Conservation (phyloP, 164 flowering plant genomes). For the Vitis amurensis region DNA sequence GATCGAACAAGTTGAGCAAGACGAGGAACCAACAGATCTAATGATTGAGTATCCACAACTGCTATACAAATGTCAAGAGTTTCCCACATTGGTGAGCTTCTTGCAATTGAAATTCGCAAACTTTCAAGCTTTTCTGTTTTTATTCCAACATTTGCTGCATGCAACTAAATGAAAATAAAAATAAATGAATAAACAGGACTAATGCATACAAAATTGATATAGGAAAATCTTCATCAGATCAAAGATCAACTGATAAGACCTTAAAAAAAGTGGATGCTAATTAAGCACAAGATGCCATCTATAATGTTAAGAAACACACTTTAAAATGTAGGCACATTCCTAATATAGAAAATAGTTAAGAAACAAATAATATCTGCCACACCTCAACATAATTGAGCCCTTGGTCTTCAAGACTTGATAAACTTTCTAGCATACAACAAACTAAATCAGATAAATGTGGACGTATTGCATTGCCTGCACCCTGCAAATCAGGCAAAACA, state of each 20-base stretch:
- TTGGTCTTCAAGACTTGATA: slow-evolving; percentile 98
- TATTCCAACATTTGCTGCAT: slow-evolving; percentile 84
- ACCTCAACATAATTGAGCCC: slow-evolving; percentile 98
- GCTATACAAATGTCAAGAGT: slow-evolving; percentile 89
- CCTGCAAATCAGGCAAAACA: slow-evolving; percentile 41
- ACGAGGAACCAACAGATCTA: slow-evolving; percentile 85
- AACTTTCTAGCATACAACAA: slow-evolving; percentile 97
- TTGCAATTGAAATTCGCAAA: slow-evolving; percentile 88
- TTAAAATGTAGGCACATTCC: no score
- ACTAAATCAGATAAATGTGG: slow-evolving; percentile 91
- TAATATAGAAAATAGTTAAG: no score
- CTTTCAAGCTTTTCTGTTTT: slow-evolving; percentile 91
- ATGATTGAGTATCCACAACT: slow-evolving; percentile 65
- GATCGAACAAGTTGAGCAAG: slow-evolving; percentile 86
- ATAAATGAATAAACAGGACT: neutral
- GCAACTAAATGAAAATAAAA: slow-evolving; percentile 52
- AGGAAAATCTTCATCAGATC: no score
- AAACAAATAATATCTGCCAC: slow-evolving; percentile 7
- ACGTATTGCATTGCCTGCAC: slow-evolving; percentile 89
- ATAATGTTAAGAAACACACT: no score
- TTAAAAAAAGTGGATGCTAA: neutral
- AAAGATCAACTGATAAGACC: no score
- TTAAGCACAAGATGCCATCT: neutral
- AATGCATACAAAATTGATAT: neutral
- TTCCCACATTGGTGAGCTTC: slow-evolving; percentile 99